Base-by-base conservation (phyloP, 192 early-diverging fungal genomes). In the Coemansia javaensis region DNA sequence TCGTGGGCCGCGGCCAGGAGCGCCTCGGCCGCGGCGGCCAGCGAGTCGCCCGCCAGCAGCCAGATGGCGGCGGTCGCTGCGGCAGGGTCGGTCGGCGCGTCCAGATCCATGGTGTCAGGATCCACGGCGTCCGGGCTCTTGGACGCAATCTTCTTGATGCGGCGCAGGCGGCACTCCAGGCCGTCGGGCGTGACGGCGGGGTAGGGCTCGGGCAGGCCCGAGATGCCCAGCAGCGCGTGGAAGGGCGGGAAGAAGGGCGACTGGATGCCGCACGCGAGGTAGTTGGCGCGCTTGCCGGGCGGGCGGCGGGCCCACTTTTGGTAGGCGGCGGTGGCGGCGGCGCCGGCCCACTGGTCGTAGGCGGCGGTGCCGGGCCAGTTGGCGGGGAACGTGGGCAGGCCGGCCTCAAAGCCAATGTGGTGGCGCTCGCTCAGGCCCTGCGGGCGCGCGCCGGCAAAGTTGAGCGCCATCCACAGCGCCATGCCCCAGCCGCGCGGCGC, bases 371-470 rank as follows among this genome's bases (percentile, higher is more conserved):
- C 86, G 5, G 89, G 87, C 63, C 78, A 89, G 63, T 97, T 89
- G 40, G 86, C 82, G 12, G 96, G 93, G 55, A 90, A 95, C 37
- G 72, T 80, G 0, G 88, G 76, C 32, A 82, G 59, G 0, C 84
- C 82, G 6, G 80, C 72, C 67, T 98, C 93, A 40, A 90, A 90
- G 40, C 84, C 79, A 32, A 88, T 54, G 33, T 75, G 77, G 32
- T 79, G 63, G 1, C 82, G 66, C 47, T 98, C 92, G 6, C 82
- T 59, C 23, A 88, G 56, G 0, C 93, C 93, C 23, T 82, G 85
- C 3, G 83, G 82, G 40, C 88, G 78, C 1, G 86, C 89, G 11
- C 95, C 95, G 2, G 88, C 89, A 77, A 90, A 95, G 15, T 87
- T 67, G 16, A 98, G 75, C 13, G 83, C 79, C 66, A 89, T 84